Conservation (phyloP, 176 grass and related monocot genomes). For the Lolium rigidum region DNA sequence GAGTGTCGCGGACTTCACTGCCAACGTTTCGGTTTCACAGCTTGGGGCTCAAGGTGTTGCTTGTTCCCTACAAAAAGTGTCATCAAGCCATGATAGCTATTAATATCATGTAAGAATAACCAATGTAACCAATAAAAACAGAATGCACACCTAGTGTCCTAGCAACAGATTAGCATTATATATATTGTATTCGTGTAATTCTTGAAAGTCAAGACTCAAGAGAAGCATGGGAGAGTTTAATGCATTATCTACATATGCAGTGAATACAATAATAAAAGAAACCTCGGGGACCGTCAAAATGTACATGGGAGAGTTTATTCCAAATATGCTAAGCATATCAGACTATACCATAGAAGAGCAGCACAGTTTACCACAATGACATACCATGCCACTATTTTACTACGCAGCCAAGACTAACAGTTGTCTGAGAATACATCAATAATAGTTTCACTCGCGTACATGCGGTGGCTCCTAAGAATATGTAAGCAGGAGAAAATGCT, state of each 20-base stretch:
- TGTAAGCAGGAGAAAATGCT: background rate
- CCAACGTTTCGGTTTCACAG: background rate
- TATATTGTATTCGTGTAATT: background rate
- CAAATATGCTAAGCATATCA: background rate
- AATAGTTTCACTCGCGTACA: background rate
- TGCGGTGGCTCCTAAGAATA: background rate
- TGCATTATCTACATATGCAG: background rate
- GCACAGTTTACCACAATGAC: background rate
- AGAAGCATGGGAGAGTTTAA: background rate
- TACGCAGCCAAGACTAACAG: background rate
- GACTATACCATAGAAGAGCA: background rate
- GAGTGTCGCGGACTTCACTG: background rate
- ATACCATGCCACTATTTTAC: background rate
- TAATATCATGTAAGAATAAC: background rate
- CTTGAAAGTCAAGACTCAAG: background rate
- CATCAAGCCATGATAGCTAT: background rate
- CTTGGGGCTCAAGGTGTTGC: constrained; percentile 1
- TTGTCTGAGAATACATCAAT: background rate
- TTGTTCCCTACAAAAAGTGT: background rate
- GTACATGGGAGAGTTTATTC: background rate
- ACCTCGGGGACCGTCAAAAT: background rate
- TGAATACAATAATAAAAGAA: constrained; percentile 6
- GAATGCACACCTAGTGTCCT: background rate
- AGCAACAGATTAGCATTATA: background rate
- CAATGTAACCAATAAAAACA: background rate